Percentiles rank a stretch among this genome's conserved stretches.
Conservation (phyloP, 371 early-diverging fungal genomes). For the Paraphysoderma sedebokerense region DNA sequence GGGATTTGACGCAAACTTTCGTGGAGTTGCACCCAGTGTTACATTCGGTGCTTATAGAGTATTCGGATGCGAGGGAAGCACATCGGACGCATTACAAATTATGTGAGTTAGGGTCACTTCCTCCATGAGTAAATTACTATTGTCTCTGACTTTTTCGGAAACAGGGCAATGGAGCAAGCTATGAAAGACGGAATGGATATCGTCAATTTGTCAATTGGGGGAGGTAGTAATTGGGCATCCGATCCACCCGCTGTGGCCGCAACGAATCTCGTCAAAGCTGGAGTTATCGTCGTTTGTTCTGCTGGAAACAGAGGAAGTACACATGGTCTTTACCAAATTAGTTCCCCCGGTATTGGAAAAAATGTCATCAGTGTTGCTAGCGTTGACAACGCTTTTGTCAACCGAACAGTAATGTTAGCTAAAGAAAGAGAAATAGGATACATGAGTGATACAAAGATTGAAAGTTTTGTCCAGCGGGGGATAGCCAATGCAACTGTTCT, state of each 20-base stretch:
- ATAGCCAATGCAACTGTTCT: not conserved
- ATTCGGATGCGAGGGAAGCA: not conserved
- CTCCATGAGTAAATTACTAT: no score
- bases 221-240: not conserved
- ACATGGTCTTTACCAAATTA: not conserved
- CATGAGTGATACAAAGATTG: not conserved
- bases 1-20: conserved; percentile 10
- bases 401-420: not conserved
- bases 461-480: not conserved
- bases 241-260: not conserved
- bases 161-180: not conserved
- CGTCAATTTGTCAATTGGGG: not conserved
- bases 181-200: not conserved
- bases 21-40: conserved; percentile 18
- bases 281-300: not conserved
- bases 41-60: not conserved
- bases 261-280: not conserved
- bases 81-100: not conserved
- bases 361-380: not conserved
- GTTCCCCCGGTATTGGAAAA: not conserved
- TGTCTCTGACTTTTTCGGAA: no score
- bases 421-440: not conserved
- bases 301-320: not conserved
- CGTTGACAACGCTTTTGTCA: not conserved
- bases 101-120: no score